Conservation (phyloP, 2,329 filamentous ascomycete genomes). For the Zymoseptoria ardabiliae region DNA sequence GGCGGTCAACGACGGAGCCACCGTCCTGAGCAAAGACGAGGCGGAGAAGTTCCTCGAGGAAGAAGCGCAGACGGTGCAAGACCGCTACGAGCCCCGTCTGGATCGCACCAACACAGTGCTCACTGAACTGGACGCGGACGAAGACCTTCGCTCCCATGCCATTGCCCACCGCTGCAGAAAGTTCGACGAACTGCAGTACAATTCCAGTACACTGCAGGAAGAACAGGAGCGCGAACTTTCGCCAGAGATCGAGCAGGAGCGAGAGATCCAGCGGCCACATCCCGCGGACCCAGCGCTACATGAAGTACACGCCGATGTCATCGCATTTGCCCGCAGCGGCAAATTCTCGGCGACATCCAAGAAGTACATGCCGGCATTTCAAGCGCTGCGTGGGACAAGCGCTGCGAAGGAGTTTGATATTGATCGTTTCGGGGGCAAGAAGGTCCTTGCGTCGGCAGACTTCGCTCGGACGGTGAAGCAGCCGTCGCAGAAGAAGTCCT, state of each 20-base stretch:
- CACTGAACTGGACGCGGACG: constrained; percentile 19
- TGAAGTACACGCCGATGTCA: constrained; percentile 38
- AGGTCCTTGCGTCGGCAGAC: constrained; percentile 9
- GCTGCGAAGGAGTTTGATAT: constrained; percentile 4
- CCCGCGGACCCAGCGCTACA: constrained; percentile 36
- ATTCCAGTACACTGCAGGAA: constrained; percentile 43
- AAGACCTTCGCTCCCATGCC: constrained; percentile 44
- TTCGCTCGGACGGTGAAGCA: constrained; percentile 9
- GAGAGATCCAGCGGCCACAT: constrained; percentile 44
- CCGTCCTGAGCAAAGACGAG: constrained; percentile 29
- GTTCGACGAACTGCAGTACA: constrained; percentile 18
- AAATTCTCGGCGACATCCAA: constrained; percentile 18
- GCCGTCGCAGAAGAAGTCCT: not conserved
- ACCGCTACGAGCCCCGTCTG: constrained; percentile 10
- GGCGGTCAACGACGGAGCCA: not conserved
- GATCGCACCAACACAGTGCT: constrained; percentile 16
- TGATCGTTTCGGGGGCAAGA: not conserved
- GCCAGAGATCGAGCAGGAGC: constrained; percentile 56
- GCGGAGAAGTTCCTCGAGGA: constrained; percentile 59
- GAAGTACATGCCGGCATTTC: constrained; percentile 28
- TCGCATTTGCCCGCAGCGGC: constrained; percentile 35
- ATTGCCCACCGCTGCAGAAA: constrained; percentile 27
- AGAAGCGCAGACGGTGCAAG: constrained; percentile 60
- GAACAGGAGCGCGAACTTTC: constrained; percentile 64
- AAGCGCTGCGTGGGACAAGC: constrained; percentile 4